Conservation (phyloP, 345 rosid species). For the Citrus hindsii region DNA sequence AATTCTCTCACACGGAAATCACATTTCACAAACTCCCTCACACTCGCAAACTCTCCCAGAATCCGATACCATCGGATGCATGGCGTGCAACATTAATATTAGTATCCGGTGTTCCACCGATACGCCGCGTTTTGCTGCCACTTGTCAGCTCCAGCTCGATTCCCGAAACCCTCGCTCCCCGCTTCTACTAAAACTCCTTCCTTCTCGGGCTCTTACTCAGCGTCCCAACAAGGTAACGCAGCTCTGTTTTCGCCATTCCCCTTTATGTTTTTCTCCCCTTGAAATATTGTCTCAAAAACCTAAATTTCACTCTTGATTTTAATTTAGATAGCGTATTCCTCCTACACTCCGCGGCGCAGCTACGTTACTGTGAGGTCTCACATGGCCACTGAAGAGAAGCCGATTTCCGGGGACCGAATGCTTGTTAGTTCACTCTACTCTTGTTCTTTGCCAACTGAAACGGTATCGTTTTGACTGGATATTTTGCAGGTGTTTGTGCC, state of each 20-base stretch:
- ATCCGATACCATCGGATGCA: conserved; percentile 24
- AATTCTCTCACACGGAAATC: background rate
- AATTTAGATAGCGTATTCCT: conserved; percentile 41
- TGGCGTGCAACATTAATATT: conserved; percentile 40
- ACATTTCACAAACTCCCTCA: background rate
- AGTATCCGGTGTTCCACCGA: conserved; percentile 41
- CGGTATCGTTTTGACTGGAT: conserved; percentile 1
- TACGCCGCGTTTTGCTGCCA: conserved; percentile 46
- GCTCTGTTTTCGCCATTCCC: background rate
- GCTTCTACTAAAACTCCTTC: conserved; percentile 17
- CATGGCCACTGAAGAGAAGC: conserved; percentile 61
- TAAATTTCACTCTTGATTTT: background rate
- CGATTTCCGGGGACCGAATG: conserved; percentile 65
- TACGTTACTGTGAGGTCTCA: conserved; percentile 38
- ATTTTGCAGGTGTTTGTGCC: conserved; percentile 74
- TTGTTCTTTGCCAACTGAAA: background rate
- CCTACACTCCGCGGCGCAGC: conserved; percentile 36
- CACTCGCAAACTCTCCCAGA: background rate
- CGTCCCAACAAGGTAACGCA: conserved; percentile 25
- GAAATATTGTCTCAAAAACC: background rate
- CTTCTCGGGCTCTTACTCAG: conserved; percentile 17
- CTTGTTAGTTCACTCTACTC: conserved; percentile 42
- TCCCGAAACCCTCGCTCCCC: conserved; percentile 35
- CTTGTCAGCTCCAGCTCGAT: conserved; percentile 15
- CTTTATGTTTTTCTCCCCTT: background rate